Evolutionary conservation across 2,329 filamentous ascomycete genomes (phyloP).

Genomic region (Diaporthe velutina): DNA sequence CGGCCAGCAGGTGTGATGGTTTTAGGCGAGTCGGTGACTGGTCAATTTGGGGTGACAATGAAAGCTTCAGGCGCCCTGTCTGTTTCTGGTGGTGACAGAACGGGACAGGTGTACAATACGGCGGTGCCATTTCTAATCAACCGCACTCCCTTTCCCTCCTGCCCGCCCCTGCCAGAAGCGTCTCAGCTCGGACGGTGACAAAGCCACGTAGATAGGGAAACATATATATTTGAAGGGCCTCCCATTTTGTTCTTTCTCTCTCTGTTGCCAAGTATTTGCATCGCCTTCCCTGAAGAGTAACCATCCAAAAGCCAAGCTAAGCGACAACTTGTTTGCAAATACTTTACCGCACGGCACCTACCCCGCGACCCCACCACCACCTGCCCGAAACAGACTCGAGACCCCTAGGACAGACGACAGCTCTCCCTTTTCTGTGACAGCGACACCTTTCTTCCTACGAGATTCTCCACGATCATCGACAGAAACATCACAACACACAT

Average conservation of each 20-base stretch:
- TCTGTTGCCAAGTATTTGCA: neutral
- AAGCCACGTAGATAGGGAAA: neutral
- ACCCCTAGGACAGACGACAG: constrained; percentile 19
- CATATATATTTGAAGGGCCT: neutral
- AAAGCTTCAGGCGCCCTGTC: constrained; percentile 2
- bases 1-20: constrained; percentile 9
- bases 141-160: neutral
- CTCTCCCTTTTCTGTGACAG: neutral
- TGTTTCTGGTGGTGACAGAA: constrained; percentile 13
- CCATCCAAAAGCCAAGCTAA: neutral
- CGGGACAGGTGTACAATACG: constrained; percentile 4
- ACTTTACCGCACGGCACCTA: neutral
- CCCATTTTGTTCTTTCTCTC: neutral
- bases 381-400: neutral
- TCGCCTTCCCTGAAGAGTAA: neutral
- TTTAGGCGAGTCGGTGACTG: constrained; percentile 6
- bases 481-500: constrained; percentile 5
- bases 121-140: constrained; percentile 29
- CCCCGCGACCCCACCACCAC: constrained; percentile 31
- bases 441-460: neutral
- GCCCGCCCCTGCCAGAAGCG: neutral
- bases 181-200: constrained; percentile 21
- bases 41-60: neutral
- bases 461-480: neutral
- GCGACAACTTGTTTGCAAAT: constrained; percentile 30